Percentiles rank a stretch among this genome's conserved stretches.
These are phyloP conservation scores for Waltergamsia citrina DNA, from an alignment of 2,329 filamentous ascomycete species.

Conservation along the genomic window DNA sequence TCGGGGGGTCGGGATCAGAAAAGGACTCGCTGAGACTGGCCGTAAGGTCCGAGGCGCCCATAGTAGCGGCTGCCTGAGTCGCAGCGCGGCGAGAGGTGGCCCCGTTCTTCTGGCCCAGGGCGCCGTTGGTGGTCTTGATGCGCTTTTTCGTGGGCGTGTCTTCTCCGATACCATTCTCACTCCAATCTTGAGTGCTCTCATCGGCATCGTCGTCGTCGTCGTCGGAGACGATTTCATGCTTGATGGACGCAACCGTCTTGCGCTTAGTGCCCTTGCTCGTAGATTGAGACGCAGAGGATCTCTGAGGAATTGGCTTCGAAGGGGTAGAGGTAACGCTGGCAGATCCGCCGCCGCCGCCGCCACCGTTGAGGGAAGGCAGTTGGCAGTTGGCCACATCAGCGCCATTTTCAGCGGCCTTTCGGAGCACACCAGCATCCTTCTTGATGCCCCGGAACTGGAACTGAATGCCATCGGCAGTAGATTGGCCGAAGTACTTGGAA, in stretches of 20 bases:
- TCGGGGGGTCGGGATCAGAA: not conserved
- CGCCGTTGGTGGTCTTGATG: not conserved
- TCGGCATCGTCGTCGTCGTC: slow-evolving; percentile 3
- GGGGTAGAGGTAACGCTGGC: slow-evolving; percentile 17
- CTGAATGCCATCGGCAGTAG: slow-evolving; percentile 45
- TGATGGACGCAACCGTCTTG: slow-evolving; percentile 6
- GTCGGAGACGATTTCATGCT: slow-evolving; percentile 1
- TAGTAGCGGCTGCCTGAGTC: slow-evolving; percentile 1
- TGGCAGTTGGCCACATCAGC: slow-evolving; percentile 34
- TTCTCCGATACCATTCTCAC: slow-evolving; percentile 16
- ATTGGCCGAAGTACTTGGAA: slow-evolving; percentile 49
- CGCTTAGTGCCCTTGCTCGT: slow-evolving; percentile 4
- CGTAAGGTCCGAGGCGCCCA: not conserved
- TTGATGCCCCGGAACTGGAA: slow-evolving; percentile 52
- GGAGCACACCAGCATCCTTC: slow-evolving; percentile 38
- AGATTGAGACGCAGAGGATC: slow-evolving; percentile 6
- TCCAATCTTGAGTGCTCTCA: slow-evolving; percentile 16
- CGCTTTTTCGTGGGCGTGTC: slow-evolving; percentile 26
- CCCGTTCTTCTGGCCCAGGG: not conserved
- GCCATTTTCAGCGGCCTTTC: slow-evolving; percentile 30
- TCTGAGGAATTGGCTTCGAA: slow-evolving; percentile 6
- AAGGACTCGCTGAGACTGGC: not conserved
- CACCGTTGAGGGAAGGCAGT: slow-evolving; percentile 11
- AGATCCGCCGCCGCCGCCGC: slow-evolving; percentile 10
- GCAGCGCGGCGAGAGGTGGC: slow-evolving; percentile 2